Evolutionary conservation across 176 grass and related monocot species (phyloP).

Genomic region (Oryza rufipogon): DNA sequence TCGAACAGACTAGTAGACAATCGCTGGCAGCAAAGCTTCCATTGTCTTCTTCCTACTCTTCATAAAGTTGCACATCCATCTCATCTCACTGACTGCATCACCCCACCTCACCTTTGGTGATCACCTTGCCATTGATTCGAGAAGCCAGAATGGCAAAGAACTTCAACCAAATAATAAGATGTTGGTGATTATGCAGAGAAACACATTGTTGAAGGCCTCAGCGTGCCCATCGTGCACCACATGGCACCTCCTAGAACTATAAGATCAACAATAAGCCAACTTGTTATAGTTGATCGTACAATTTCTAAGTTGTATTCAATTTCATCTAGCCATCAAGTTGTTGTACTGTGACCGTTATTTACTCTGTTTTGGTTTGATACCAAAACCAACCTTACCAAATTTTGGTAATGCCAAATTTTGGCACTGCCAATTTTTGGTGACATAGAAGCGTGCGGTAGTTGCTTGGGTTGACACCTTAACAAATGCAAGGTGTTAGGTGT

Average conservation of each 20-base stretch:
- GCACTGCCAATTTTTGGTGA: not conserved
- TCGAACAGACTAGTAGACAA: not conserved
- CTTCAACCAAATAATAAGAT: not conserved
- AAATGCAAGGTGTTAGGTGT: too few relatives aligned
- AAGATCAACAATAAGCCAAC: not conserved
- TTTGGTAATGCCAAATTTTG: not conserved
- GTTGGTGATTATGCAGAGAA: not conserved
- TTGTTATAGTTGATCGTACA: not conserved
- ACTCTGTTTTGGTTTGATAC: not conserved
- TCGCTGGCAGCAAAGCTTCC: not conserved
- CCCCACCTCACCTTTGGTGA: not conserved
- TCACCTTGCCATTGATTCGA: not conserved
- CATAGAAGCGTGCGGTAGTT: not conserved
- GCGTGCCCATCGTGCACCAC: not conserved
- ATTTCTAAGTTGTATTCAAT: not conserved
- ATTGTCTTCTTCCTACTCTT: not conserved
- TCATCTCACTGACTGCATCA: not conserved
- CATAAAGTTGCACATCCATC: not conserved
- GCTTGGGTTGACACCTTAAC: too few relatives aligned
- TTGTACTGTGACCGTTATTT: not conserved
- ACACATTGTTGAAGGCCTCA: not conserved
- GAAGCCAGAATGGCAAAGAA: not conserved
- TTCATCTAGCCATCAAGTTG: not conserved
- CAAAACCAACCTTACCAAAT: not conserved
- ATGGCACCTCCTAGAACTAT: not conserved